Conservation (phyloP, 805 yeast genomes). For the Schwanniomyces vanrijiae region DNA sequence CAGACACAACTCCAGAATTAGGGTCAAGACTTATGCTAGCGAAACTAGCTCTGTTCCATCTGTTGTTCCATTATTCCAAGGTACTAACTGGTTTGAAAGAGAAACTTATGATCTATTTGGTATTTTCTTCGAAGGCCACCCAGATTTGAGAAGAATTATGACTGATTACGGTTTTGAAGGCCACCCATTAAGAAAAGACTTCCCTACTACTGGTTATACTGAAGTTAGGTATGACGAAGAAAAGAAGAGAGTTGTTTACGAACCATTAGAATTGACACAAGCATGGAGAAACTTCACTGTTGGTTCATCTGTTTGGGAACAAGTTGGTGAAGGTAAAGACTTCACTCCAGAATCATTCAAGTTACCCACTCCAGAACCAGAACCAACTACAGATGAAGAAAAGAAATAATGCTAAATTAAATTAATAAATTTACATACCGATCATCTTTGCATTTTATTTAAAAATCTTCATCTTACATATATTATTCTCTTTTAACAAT, state of each 20-base stretch:
- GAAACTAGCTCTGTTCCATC: constrained; percentile 84
- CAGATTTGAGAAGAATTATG: constrained; percentile 85
- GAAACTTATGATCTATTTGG: constrained; percentile 89
- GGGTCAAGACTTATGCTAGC: constrained; percentile 85
- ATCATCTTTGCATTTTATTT: constrained; percentile 4
- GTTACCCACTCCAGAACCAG: constrained; percentile 81
- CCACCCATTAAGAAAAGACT: constrained; percentile 87
- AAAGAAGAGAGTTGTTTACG: constrained; percentile 85
- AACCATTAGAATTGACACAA: constrained; percentile 87
- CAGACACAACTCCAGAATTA: constrained; percentile 81
- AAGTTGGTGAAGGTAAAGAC: constrained; percentile 84
- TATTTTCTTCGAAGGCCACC: constrained; percentile 84
- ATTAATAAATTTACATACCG: background rate
- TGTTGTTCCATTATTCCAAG: constrained; percentile 67
- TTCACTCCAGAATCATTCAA: constrained; percentile 78
- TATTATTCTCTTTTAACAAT: background rate
- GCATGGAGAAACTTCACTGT: constrained; percentile 90
- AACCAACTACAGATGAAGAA: constrained; percentile 45
- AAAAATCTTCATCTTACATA: background rate
- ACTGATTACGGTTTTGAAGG: constrained; percentile 94
- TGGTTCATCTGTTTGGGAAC: constrained; percentile 90
- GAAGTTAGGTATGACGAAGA: constrained; percentile 90
- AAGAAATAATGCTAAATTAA: constrained; percentile 22
- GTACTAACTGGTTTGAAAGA: constrained; percentile 89
- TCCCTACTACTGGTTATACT: constrained; percentile 90